Base-by-base conservation (phyloP, 768 basidiomycete species). In the Lactarius trivialis region DNA sequence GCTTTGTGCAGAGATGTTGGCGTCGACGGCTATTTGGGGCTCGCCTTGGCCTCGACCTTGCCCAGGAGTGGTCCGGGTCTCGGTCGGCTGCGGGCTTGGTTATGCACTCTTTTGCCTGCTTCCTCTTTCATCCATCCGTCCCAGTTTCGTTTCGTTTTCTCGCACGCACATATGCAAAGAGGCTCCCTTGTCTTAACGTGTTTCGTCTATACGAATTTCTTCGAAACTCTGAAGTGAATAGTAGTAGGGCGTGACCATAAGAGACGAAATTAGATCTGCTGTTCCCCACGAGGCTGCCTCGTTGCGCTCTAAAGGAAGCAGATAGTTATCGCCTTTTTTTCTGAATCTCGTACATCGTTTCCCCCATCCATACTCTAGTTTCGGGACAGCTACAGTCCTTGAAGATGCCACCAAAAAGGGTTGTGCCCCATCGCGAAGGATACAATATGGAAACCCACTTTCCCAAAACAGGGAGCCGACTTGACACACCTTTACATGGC, bases 91-190 rank as follows among this genome's bases (percentile, higher is more conserved):
- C 62, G 54, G 54, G 54, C 58, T 48, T 60, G 54, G 53, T 51
- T 60, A 64, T 60, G 63, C 58, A 32, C 37, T 63, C 53, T 52
- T 59, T 21, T 59, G 45, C 53, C 45, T 55, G 49, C 33, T 57
- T 61, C 36, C 51, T 63, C 55, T 60, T 51, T 55, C 28, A 34
- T 24, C 21, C 21, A 45, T 43, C 49, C 24, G 59, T 55, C 52
- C 33, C 32, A 1, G 36, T 55, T 60, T 60, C 21, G 34, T 19
- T 55, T 55, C 53, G 24, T 55, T 34, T 56, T 55, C 58, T 63
- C 39, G 52, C 52, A 21, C 33, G 53, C 55, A 55, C 48, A 21
- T 39, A 14, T 50, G 58, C 45, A 55, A 59, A 26, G 49, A 21
- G 32, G 41, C 36, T n/a, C 43, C 28, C 43, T 55, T 41, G 36